Evolutionary conservation across 257 asterid species (phyloP), one percentile per base, ranked within the genome.

Genomic region (Nicotiana benthamiana): DNA sequence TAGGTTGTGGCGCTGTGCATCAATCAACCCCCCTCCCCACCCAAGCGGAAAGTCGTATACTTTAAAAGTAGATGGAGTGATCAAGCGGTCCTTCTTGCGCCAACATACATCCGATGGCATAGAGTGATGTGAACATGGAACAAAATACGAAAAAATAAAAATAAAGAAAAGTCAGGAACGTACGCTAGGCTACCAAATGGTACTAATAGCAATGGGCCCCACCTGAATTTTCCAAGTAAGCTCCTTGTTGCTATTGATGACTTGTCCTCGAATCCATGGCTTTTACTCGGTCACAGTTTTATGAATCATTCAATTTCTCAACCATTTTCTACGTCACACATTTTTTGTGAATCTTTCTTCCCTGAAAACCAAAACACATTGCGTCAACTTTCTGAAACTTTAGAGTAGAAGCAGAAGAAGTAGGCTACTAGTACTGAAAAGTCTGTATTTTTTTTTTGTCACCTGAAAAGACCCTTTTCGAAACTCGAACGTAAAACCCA

Each of bases 221-320:
- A 63, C 81, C 72, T 18, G 63, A 48, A 77, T 18, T 79, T 83
- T 81, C 87, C 82, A 76, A 68, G 84, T 15, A 67, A 79, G 28
- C 22, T 77, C 81, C 36, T 75, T 83, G 27, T 75, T 34, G 86
- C 85, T 82, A 80, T 80, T 46, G 3, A 34, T 18, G 64, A 77
- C 63, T 75, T 62, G 89, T 82, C 67, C 57, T 76, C 1, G 24
- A 20, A 2, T 59, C 65, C 30, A 7, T 72, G 9, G 15, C 43
- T 74, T 74, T 74, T 74, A 74, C 79, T 74, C 61, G 1, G 79
- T 74, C 79, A 65, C 51, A 51, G 8, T 15, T 48, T 74, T 48
- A 1, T 74, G 61, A 72, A 72, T 72, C 78, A 46, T 46, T 72
- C 61, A 13, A 70, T 22, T 30, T 70, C 77, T 40, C 77, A 22